Evolutionary conservation across 495 filamentous ascomycete genomes (phyloP), one percentile per base, ranked within the genome.

Genomic region (Jackrogersella multiformis): DNA sequence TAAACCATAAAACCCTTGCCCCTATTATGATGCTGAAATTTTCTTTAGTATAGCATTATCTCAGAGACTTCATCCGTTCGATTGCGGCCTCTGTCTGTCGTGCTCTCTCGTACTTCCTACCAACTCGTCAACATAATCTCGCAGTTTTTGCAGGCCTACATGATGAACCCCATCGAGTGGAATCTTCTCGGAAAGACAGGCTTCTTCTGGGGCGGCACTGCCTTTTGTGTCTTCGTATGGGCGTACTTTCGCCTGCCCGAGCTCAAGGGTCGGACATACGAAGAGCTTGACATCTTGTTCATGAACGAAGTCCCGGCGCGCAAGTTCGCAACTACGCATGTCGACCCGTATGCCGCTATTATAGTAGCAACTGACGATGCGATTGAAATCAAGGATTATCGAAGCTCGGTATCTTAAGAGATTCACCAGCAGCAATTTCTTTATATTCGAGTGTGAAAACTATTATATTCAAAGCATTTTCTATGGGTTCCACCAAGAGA

Each of bases 101-200:
- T 82, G 1, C 78, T 85, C 0, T 79, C 79, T 4, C 85, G 86
- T 1, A 86, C 84, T 9, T 76, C 82, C 0, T 86, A 91, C 57
- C 81, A 84, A 3, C 46, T 87, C 1, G 72, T 88, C 53, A 84
- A 84, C 9, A 87, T 89, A 49, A 76, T 84, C 18, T 87, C 86
- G 71, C 86, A 84, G 12, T 81, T 90, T 18, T 80, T 84, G 0
- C 86, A 88, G 41, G 85, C 86, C 0, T 79, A 82, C 23, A 82
- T 83, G 79, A 69, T 86, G 46, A 82, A 79, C 24, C 79, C 79
- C 1, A 70, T 69, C 0, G 81, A 75, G 6, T 79, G 78, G 70
- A 78, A 83, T 39, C 76, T 77, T 70, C 69, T 74, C 6, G 78
- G 76, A 0, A 79, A 82, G 56, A 75, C 78, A 7, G 73, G 67